Evolutionary conservation across 2,329 filamentous ascomycete genomes (phyloP).

Genomic region (Juglanconis oblonga): DNA sequence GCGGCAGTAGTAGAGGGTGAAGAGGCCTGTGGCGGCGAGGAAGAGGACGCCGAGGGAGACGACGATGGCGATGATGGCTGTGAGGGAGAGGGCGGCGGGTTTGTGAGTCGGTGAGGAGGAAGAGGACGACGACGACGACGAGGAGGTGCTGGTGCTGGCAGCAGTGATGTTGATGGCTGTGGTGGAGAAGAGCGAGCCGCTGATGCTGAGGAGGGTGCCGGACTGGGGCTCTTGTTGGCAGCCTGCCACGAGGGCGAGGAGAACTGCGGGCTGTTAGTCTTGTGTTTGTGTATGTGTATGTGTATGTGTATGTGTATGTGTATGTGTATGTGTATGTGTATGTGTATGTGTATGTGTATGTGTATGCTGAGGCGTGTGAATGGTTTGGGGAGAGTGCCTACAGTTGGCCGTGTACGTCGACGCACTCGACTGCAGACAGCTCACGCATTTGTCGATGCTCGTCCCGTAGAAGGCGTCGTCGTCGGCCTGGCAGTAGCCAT

Average conservation of each 20-base stretch:
- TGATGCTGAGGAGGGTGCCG: conserved; percentile 38
- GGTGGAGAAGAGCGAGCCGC: conserved; percentile 39
- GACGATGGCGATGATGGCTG: conserved; percentile 53
- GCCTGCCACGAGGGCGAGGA: conserved; percentile 45
- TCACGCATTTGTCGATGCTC: conserved; percentile 35
- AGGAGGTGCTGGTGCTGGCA: conserved; percentile 17
- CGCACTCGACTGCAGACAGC: conserved; percentile 40
- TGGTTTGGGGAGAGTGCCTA: conserved; percentile 27
- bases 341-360: too few relatives aligned
- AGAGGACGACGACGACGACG: conserved; percentile 14
- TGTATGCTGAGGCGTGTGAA: background rate
- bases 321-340: too few relatives aligned
- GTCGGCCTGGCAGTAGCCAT: conserved; percentile 43
- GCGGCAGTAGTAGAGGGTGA: conserved; percentile 46
- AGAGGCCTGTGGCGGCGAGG: conserved; percentile 39
- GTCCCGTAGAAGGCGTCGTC: conserved; percentile 30
- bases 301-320: too few relatives aligned
- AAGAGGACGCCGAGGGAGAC: conserved; percentile 44
- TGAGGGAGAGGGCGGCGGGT: conserved; percentile 35
- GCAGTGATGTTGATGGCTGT: conserved; percentile 38
- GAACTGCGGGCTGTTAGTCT: conserved; percentile 33
- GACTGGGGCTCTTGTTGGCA: conserved; percentile 42
- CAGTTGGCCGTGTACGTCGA: conserved; percentile 46
- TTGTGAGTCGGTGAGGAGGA: conserved; percentile 15
- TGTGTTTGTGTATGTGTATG: too few relatives aligned